phyloP scores from a whole-genome alignment of 208 protist species.

The Lotmaria passim region DNA sequence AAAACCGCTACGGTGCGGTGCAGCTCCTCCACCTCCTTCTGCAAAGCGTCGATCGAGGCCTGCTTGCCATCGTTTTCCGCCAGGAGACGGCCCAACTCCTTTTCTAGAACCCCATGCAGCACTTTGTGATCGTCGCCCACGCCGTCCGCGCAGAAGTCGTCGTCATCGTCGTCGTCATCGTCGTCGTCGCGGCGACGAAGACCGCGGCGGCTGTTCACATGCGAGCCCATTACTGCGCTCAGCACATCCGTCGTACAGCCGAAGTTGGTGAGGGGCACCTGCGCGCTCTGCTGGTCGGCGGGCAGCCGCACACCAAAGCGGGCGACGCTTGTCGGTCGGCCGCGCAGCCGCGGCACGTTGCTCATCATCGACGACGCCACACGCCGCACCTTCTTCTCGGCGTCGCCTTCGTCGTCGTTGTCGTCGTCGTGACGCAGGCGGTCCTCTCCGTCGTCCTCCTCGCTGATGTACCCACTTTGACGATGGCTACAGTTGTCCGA shows the following conservation, averaged over 20 bases:
- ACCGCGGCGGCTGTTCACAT: neutral
- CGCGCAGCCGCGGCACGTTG: conserved; percentile 32
- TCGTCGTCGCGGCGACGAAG: conserved; percentile 1
- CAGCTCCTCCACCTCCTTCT: conserved; percentile 49
- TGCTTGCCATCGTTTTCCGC: conserved; percentile 60
- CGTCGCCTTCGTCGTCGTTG: neutral
- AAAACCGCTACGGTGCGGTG: conserved; percentile 50
- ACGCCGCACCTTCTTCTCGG: conserved; percentile 7
- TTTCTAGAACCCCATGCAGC: conserved; percentile 45
- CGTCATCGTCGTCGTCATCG: conserved; percentile 43
- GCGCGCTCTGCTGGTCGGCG: neutral
- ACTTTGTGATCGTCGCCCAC: conserved; percentile 39
- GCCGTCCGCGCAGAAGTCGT: conserved; percentile 38
- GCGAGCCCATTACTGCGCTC: conserved; percentile 36
- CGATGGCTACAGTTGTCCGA: too few relatives aligned
- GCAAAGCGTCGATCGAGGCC: conserved; percentile 34
- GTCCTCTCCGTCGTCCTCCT: neutral
- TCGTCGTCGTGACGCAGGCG: neutral
- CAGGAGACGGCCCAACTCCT: conserved; percentile 62
- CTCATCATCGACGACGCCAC: conserved; percentile 18
- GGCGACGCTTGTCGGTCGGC: conserved; percentile 21
- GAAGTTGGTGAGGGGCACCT: conserved; percentile 32
- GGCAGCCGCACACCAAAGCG: conserved; percentile 38
- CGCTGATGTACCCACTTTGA: too few relatives aligned
- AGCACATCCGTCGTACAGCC: conserved; percentile 43